Percentiles rank a stretch among this genome's conserved stretches.
phyloP scores from a whole-genome alignment of 192 early-diverging fungal species.

The Rhizophagus prolifer region DNA sequence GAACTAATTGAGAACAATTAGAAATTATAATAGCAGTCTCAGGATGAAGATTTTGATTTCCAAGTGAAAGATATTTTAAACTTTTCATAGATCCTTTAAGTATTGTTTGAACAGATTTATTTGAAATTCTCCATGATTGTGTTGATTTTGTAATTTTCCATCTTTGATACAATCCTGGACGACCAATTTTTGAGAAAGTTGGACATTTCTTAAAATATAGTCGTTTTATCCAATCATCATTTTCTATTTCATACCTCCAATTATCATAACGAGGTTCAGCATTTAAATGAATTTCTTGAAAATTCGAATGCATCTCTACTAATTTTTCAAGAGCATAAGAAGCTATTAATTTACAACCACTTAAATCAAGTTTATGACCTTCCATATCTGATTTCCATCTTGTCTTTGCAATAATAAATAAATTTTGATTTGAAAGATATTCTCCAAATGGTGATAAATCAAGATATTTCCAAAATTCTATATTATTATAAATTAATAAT shows the following conservation, averaged over 20 bases:
- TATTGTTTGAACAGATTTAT: conserved; percentile 2
- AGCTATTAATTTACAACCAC: conserved; percentile 10
- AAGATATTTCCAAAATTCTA: conserved; percentile 13
- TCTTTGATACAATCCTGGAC: conserved; percentile 11
- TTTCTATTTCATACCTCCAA: neutral
- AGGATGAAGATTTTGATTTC: neutral
- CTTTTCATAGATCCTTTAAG: neutral
- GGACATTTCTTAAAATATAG: conserved; percentile 16
- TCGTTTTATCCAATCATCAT: conserved; percentile 7
- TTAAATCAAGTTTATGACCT: conserved; percentile 11
- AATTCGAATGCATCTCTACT: neutral
- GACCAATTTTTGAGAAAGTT: neutral
- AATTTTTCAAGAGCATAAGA: conserved; percentile 17
- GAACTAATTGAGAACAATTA: neutral
- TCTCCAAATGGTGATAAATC: conserved; percentile 16
- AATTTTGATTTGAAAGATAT: conserved; percentile 3
- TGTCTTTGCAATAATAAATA: conserved; percentile 1
- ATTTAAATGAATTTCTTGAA: conserved; percentile 19
- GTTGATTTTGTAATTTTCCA: neutral
- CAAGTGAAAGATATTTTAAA: conserved; percentile 8
- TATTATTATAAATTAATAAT: conserved; percentile 12
- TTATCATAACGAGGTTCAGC: conserved; percentile 10
- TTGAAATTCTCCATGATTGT: neutral
- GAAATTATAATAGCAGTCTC: conserved; percentile 1
- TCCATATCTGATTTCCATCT: conserved; percentile 14